Percentiles rank a stretch among this genome's conserved stretches.
Evolutionary conservation across 805 yeast genomes (phyloP).

Genomic region (Kazachstania africana): DNA sequence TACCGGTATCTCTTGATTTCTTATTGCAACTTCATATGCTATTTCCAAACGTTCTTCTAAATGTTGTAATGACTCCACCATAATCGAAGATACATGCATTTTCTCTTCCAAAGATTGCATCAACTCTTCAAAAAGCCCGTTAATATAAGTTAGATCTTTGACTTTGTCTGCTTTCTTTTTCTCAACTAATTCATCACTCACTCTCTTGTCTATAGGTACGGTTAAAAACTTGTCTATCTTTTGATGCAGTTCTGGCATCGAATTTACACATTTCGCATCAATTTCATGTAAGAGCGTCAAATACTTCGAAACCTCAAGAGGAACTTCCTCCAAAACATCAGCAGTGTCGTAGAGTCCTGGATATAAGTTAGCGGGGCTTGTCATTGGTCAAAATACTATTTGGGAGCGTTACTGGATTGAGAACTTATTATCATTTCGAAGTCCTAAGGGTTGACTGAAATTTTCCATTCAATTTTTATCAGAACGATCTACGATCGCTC

Average conservation of each 20-base stretch:
- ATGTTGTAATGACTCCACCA: constrained; percentile 62
- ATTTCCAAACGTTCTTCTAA: constrained; percentile 66
- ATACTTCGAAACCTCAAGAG: constrained; percentile 70
- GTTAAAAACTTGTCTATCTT: constrained; percentile 18
- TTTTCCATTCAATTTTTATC: no score
- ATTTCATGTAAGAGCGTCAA: constrained; percentile 84
- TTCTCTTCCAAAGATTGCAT: constrained; percentile 93
- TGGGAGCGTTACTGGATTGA: no score
- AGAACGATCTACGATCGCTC: no score
- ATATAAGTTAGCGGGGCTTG: constrained; percentile 36
- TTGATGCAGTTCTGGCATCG: constrained; percentile 53
- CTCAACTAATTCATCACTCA: not conserved
- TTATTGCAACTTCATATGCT: constrained; percentile 63
- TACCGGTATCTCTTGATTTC: constrained; percentile 70
- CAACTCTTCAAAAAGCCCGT: constrained; percentile 43
- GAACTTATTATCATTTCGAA: no score
- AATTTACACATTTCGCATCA: constrained; percentile 80
- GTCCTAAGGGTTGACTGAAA: no score
- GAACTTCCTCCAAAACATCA: constrained; percentile 86
- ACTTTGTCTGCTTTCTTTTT: constrained; percentile 9
- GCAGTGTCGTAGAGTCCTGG: constrained; percentile 88
- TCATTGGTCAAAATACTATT: no score
- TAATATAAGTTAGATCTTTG: constrained; percentile 26
- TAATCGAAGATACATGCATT: constrained; percentile 92
- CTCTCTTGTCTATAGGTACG: not conserved